Evolutionary conservation across 495 filamentous ascomycete genomes (phyloP).

Genomic region (Glonium stellatum): DNA sequence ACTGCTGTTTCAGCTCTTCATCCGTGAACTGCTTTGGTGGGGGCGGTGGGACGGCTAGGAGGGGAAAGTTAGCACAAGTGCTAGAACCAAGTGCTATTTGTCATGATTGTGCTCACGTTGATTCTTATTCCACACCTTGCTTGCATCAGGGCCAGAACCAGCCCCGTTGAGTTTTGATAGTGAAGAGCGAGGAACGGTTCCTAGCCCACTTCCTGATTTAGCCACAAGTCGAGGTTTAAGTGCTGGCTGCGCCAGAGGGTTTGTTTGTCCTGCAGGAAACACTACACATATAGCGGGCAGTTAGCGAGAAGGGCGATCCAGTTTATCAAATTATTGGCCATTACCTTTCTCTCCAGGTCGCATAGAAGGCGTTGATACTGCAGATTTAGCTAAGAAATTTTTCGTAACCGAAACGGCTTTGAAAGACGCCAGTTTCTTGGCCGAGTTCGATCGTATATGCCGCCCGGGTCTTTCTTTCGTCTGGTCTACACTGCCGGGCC

Average conservation of each 20-base stretch:
- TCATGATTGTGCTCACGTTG: slow-evolving; percentile 55
- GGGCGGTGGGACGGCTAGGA: slow-evolving; percentile 64
- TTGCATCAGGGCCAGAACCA: slow-evolving; percentile 55
- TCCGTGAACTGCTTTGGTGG: slow-evolving; percentile 91
- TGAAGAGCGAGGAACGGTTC: slow-evolving; percentile 45
- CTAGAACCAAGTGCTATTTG: not conserved
- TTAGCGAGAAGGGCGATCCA: not conserved
- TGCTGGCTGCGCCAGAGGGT: slow-evolving; percentile 40
- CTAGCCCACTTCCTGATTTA: slow-evolving; percentile 55
- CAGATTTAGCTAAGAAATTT: slow-evolving; percentile 63
- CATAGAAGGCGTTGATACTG: slow-evolving; percentile 30
- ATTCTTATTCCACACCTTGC: slow-evolving; percentile 96
- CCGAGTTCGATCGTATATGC: slow-evolving; percentile 59
- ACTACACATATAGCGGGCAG: not conserved
- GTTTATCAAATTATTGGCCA: not conserved
- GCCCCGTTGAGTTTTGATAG: slow-evolving; percentile 42
- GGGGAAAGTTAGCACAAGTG: not conserved
- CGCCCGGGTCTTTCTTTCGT: slow-evolving; percentile 48
- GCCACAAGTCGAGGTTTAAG: slow-evolving; percentile 58
- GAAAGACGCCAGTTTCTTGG: slow-evolving; percentile 82
- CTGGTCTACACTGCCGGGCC: slow-evolving; percentile 39
- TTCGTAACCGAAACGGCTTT: slow-evolving; percentile 95
- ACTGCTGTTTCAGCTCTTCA: slow-evolving; percentile 91
- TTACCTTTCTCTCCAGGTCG: slow-evolving; percentile 34
- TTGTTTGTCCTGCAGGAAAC: slow-evolving; percentile 47